Base-by-base conservation (phyloP, 2,329 filamentous ascomycete species). In the Aureobasidium pullulans region DNA sequence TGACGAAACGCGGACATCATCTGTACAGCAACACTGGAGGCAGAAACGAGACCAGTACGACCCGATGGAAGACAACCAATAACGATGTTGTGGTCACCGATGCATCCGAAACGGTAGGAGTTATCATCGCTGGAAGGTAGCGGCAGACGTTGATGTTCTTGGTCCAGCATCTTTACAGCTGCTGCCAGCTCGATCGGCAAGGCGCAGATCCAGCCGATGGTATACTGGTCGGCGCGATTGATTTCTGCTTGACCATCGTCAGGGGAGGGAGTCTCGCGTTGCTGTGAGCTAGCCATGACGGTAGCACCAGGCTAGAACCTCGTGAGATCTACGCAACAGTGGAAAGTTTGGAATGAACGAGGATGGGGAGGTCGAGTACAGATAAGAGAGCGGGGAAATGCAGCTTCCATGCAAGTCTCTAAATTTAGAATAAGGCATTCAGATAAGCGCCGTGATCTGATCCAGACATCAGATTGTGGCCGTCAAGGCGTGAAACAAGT, bases 31-130 rank as follows among this genome's bases (percentile, higher is more conserved):
- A 64, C 61, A 11, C 31, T 19, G 1, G 66, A 59, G 3, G 66
- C 63, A 19, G 64, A 60, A 5, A 44, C 46, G 0, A 42, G 60
- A 4, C 66, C 66, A 10, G 59, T 61, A 4, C 40, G 50, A 10
- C 66, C 66, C 9, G 52, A 50, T 6, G 66, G 61, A 1, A 68
- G 60, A 28, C 61, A 64, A 0, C 59, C 64, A 42, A 68, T 61
- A n/a, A 67, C 65, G 13, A 67, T 57, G 49, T 68, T 67, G 52
- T 68, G 66, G 1, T 61, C 52, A 11, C 59, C 63, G 15, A 68
- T 63, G 1, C 40, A 29, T 2, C 66, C 66, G 11, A 62, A 34
- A 10, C 7, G 15, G 15, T 47, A 47, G 1, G 8, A 48, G 8
- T 48, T 48, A 16, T 34, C n/a, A 13, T 48, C 44, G 6, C 8